Base-by-base conservation (phyloP, 805 yeast species). In the Sungouiozyma ichnusensis region DNA sequence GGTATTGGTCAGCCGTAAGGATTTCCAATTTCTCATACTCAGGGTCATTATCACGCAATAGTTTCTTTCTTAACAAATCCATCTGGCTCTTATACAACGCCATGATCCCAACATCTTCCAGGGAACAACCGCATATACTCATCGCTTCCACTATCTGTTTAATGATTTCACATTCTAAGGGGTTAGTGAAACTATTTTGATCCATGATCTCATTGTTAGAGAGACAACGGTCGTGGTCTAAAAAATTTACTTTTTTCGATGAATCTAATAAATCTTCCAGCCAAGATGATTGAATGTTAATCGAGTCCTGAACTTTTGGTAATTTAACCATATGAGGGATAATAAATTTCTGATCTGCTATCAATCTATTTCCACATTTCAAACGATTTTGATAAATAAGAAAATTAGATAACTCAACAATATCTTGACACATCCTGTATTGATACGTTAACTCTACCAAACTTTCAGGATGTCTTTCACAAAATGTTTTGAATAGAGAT, bases 1-100 rank as follows among this genome's bases (percentile, higher is more conserved):
- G 98, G 54, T 83, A 90, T 55, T 82, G 85, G 61, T 92, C 99
- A 0, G 97, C 97, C 0, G 99, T 92, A 43, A 90, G 66, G 27
- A 85, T 71, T 50, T 92, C 97, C 24, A 92, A 62, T 1, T 67
- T 73, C 7, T 65, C 57, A 18, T 62, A 51, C 14, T 48, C 57
- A 13, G 43, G 43, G 14, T 37, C 40, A 20, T 41, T 17, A 3
- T 36, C 35, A 34, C 44, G 52, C 46, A 58, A 58, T 27, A 48
- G 46, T 35, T 56, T 53, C 36, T 60, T 55, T 24, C 29, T 24
- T 35, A 82, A 62, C n/a, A 71, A 56, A 27, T 71, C 57, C 27
- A 87, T 61, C 57, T 92, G 99, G 0, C 88, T 85, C 33, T 94
- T 68, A 60, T 92, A 90, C 41, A 86, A 76, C 0, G 97, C 80